These are phyloP conservation scores for Glycine latifolia DNA, from an alignment of 306 rosid species.

Conservation along the genomic window DNA sequence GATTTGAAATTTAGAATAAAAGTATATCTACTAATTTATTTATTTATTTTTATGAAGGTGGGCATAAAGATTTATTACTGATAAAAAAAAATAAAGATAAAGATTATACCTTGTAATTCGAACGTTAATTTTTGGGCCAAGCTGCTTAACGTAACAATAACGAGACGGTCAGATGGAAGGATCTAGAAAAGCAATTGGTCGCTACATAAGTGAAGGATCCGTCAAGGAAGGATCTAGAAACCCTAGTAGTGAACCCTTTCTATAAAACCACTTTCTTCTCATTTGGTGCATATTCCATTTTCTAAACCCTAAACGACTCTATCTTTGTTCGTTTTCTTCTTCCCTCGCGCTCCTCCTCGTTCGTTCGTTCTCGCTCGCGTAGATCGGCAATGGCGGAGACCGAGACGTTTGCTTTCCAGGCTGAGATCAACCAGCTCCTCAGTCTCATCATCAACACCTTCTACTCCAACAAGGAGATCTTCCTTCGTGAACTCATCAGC, in stretches of 20 bases:
- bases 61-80: too few species aligned
- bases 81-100: too few species aligned
- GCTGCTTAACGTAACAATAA: neutral
- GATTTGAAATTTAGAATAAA: too few species aligned
- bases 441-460: constrained; percentile 95
- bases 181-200: constrained; percentile 34
- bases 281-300: neutral
- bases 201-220: too few species aligned
- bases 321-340: too few species aligned
- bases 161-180: neutral
- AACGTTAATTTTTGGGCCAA: neutral
- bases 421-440: constrained; percentile 97
- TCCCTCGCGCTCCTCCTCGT: neutral
- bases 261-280: constrained; percentile 7
- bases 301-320: constrained; percentile 23
- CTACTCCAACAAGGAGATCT: constrained; percentile 98
- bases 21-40: too few species aligned
- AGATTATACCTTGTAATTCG: too few species aligned
- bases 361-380: too few species aligned
- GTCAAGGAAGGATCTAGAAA: constrained; percentile 79
- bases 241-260: constrained; percentile 52
- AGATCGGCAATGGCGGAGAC: constrained; percentile 64
- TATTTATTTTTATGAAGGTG: too few species aligned
- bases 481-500: constrained; percentile 90
- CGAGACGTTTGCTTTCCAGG: constrained; percentile 94